Evolutionary conservation across 2,329 filamentous ascomycete species (phyloP).

Genomic region (Sarocladium strictum): DNA sequence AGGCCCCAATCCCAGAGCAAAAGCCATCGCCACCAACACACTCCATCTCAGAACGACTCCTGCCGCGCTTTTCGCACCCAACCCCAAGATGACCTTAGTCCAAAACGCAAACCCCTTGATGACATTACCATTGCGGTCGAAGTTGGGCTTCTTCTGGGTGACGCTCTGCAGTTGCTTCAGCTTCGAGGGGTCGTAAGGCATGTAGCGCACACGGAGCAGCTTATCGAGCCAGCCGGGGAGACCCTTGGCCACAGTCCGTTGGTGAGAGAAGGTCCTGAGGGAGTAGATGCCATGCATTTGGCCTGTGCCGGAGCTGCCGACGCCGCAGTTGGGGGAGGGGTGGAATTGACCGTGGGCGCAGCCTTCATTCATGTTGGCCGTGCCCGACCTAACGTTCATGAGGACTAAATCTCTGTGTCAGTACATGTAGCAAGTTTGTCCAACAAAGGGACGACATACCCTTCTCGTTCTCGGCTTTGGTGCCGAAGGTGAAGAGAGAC

Average conservation of each 20-base stretch:
- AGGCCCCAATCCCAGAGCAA: slow-evolving; percentile 21
- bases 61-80: slow-evolving; percentile 44
- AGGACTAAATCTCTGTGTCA: slow-evolving; percentile 28
- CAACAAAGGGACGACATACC: slow-evolving; percentile 40
- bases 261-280: slow-evolving; percentile 36
- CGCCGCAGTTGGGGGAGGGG: slow-evolving; percentile 41
- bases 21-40: slow-evolving; percentile 33
- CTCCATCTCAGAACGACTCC: slow-evolving; percentile 47
- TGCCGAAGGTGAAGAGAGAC: slow-evolving; percentile 79
- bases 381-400: slow-evolving; percentile 37
- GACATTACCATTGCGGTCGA: slow-evolving; percentile 53
- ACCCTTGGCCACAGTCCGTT: slow-evolving; percentile 27
- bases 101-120: slow-evolving; percentile 49
- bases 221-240: slow-evolving; percentile 32
- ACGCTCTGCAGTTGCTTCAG: slow-evolving; percentile 39
- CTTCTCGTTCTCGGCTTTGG: slow-evolving; percentile 68
- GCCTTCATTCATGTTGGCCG: slow-evolving; percentile 45
- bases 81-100: slow-evolving; percentile 41
- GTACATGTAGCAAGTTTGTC: background rate
- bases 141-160: slow-evolving; percentile 45
- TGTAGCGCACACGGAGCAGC: slow-evolving; percentile 62
- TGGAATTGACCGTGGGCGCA: slow-evolving; percentile 36
- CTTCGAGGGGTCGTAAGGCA: slow-evolving; percentile 48
- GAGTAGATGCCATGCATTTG: slow-evolving; percentile 43
- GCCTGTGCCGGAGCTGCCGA: slow-evolving; percentile 42